These are phyloP conservation scores for Tetracladium marchalianum DNA, from an alignment of 495 filamentous ascomycete genomes.

Conservation along the genomic window DNA sequence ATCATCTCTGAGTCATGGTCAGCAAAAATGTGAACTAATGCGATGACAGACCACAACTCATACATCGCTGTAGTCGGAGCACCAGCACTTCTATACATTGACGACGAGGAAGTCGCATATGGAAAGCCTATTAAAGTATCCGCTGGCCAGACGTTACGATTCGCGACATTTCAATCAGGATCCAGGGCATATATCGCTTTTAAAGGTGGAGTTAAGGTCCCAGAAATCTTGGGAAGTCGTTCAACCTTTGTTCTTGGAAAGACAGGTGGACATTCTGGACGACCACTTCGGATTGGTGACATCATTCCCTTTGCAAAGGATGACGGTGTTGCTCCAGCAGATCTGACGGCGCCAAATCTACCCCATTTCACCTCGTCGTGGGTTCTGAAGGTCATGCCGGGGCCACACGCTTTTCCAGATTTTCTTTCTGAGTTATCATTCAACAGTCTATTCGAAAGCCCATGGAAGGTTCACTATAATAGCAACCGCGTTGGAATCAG, in stretches of 20 bases:
- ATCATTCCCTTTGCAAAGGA: constrained; percentile 30
- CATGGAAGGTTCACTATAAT: constrained; percentile 51
- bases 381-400: constrained; percentile 42
- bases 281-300: constrained; percentile 42
- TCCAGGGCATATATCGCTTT: constrained; percentile 50
- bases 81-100: constrained; percentile 34
- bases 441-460: constrained; percentile 42
- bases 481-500: constrained; percentile 47
- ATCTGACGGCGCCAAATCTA: constrained; percentile 28
- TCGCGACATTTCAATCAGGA: constrained; percentile 39
- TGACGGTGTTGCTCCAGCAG: constrained; percentile 21
- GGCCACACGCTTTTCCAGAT: constrained; percentile 44
- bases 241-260: neutral
- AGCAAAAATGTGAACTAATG: no score
- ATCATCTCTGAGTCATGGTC: no score
- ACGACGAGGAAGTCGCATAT: constrained; percentile 36
- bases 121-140: constrained; percentile 42
- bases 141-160: constrained; percentile 41
- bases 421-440: constrained; percentile 40
- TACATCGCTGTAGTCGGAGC: constrained; percentile 45
- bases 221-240: constrained; percentile 25
- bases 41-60: constrained; percentile 24
- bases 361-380: constrained; percentile 34
- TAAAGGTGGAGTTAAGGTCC: constrained; percentile 38
- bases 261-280: constrained; percentile 41